Base-by-base conservation (phyloP, 2,329 filamentous ascomycete species). In the Rutstroemia sp. region DNA sequence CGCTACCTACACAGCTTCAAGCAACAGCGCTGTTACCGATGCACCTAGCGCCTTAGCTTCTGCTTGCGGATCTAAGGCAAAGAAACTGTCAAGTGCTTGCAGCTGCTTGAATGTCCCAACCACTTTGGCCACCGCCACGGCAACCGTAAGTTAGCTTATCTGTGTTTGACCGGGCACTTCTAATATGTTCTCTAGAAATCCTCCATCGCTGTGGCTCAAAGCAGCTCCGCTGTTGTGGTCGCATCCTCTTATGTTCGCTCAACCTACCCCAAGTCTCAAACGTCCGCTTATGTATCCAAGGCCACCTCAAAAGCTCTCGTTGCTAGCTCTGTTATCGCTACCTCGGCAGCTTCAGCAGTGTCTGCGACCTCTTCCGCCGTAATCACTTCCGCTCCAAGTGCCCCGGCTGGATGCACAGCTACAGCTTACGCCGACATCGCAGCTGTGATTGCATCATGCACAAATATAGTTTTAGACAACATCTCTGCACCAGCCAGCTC, bases 321-420 rank as follows among this genome's bases (percentile, higher is more conserved):
- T 12, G 21, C 48, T 14, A 51, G 48, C 4, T 39, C 16, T 23
- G 12, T 17, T 7, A 12, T 51, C n/a, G 16, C 37, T 42, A 17
- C 17, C 10, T 6, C 39, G 39, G 39, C 14, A 7, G 39, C 9
- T 16, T n/a, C 38, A 25, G 21, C 49, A n/a, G 6, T 19, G n/a
- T 9, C 21, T 23, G 9, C 10, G 17, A 21, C 38, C 8, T n/a
- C 38, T 3, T 2, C 21, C 6, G 7, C 38, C 5, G 14, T 5
- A 2, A 52, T 34, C 9, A 30, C 50, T 10, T 10, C 50, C 1
- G 50, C 17, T 3, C 17, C 30, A 5, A 16, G 17, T 0, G 51
- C 42, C 9, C 19, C 51, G 25, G 30, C 42, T 9, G 19, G 30
- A 30, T 84, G 81, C 69, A 81, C 78, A 16, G 81, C 83, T 64